Base-by-base conservation (phyloP, 345 rosid species). In the Eutrema heterophyllum region DNA sequence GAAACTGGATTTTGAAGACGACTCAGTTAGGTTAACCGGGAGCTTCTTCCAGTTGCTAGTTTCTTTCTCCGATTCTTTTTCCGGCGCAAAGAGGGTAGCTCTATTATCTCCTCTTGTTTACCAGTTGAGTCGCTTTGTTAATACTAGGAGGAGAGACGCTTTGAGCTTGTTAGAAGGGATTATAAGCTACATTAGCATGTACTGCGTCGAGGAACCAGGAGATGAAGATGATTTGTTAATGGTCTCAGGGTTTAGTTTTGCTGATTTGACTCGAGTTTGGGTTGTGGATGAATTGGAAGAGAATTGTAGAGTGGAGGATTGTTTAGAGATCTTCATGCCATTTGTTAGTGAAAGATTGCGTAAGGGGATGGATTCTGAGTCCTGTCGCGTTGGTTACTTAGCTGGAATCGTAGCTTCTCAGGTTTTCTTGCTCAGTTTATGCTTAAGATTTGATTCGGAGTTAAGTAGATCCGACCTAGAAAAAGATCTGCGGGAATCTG, bases 371-470 rank as follows among this genome's bases (percentile, higher is more conserved):
- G 69, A 74, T 49, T 79, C 65, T 35, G 87, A 81, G 43, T 55
- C 71, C 30, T 84, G 86, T 65, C 50, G 61, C 39, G 64, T 86
- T 62, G 86, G 85, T 53, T 66, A 54, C 70, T 79, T 89, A 67
- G 90, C 91, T 30, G 97, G 96, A 69, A 74, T 82, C 9, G 96
- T 92, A 2, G 89, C 87, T 88, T 72, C 78, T 48, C 89, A 92
- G 81, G 80, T 71, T 12, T 80, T 89, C 24, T 63, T 88, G 80
- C 71, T 92, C 75, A 81, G 71, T 67, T 64, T 82, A 39, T 83
- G 95, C 78, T 80, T 86, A 83, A 90, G 84, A 32, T 86, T 86
- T 57, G 80, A 77, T 26, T 65, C 52, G 5, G 79, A 67, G 12
- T 57, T 45, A 63, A 62, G 73, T 29, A 62, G 75, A 39, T 67